Base-by-base conservation (phyloP, 371 early-diverging fungal genomes). In the Apophysomyces trapeziformis region DNA sequence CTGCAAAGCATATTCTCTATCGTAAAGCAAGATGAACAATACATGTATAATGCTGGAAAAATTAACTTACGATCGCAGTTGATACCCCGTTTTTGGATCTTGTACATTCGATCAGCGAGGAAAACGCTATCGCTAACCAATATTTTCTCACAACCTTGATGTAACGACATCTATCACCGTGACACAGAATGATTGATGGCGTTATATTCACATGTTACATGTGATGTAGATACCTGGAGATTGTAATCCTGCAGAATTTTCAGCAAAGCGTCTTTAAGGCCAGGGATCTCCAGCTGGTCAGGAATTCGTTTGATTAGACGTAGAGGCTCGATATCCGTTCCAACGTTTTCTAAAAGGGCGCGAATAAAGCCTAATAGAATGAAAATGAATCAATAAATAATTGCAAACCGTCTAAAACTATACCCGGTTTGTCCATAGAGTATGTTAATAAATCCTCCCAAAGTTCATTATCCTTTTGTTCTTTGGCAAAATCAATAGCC, bases 401-500 rank as follows among this genome's bases (percentile, higher is more conserved):
- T 26, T 26, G 32, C 32, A 16, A 13, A 57, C 44, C 58, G 38
- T 5, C 37, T 39, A 45, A 16, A 38, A 57, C 72, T 78, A 69
- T 85, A 92, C 93, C 74, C 47, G 95, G 95, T 65, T 95, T 93
- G 68, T 95, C 92, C 88, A 90, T 88, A 0, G 94, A 90, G 71
- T 93, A 94, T 26, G 78, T 89, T 21, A 98, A 77, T 44, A 98
- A 72, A 73, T 97, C 98, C 69, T 95, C 92, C 99, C 99, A 99
- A 57, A 99, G 80, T 16, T 92, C 94, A 35, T 91, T 89, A 76
- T 99, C 98, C 64, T 94, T 93, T 79, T 98, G 97, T 58, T 97
- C 96, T 80, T 95, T 94, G 0, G 96, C 96, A 85, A 97, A 99
- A 58, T 96, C 95, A 66, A 99, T 97, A 0, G 99, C 99, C 87